Evolutionary conservation across 2,329 filamentous ascomycete species (phyloP), one percentile per base, ranked within the genome.

Genomic region (Fusarium sp.): DNA sequence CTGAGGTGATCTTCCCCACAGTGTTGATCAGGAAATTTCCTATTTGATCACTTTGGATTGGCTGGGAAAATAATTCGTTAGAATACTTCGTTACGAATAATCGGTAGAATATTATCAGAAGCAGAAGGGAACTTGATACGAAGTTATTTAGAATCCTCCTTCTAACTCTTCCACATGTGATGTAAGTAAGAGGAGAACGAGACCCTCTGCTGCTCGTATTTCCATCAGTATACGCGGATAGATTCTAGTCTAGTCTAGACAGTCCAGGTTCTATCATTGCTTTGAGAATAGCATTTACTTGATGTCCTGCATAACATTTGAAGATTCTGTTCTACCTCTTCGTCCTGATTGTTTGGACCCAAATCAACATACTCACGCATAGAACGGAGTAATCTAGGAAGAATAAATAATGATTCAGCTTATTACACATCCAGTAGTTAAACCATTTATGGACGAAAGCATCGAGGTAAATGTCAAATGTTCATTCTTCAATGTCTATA

Each of bases 1-100:
- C 8, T 52, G 22, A 18, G n/a, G 6, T n/a, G 25, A 20, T 43
- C 25, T 57, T 47, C 62, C 44, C 58, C 58, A 24, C 62, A 38
- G 56, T 22, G 27, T 5, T 52, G 18, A 27, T 29, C 20, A 16
- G 22, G 13, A 24, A 43, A 44, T 60, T 58, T 41, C 32, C 52
- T 41, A 58, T 29, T 41, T 29, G 11, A 11, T 57, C 6, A 8
- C 4, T 12, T 20, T 61, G 46, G 46, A 62, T 62, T 54, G 40
- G 40, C 1, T 29, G 57, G 60, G 6, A 47, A 61, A 63, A 55
- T 22, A 34, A 10, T 27, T 63, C 47, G 47, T 20, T 20, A 10
- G 3, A 40, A 34, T 47, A 22, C 11, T 25, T 63, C 48, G 60
- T 27, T 43, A 3, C 18, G 24, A 53, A 32, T 53, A 16, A 27